Evolutionary conservation across 768 basidiomycete species (phyloP), one percentile per base, ranked within the genome.

Genomic region (Chalciporus piperatus): DNA sequence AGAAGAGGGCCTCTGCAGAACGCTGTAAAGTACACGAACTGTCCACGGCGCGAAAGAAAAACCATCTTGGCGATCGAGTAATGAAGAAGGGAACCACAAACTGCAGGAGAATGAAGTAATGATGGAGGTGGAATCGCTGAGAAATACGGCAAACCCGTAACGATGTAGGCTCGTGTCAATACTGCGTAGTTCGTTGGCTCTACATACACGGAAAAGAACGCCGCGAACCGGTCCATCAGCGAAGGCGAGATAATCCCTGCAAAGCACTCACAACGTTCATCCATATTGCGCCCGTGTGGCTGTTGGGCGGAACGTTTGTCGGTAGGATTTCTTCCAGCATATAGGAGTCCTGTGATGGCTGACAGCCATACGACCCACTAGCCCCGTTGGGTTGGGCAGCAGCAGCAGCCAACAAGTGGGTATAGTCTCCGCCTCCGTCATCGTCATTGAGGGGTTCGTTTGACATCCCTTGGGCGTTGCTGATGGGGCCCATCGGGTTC

Each of bases 281-380:
- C 80, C 74, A 76, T 54, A 72, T 64, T 49, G 64, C 65, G 55
- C 66, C 66, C 27, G 68, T 37, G 47, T 70, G 62, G n/a, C 61
- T 59, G 42, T 60, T 67, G 50, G 57, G 48, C n/a, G 68, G 69
- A 27, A 58, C 41, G 41, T 61, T 67, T 22, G 66, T 64, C 40
- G 66, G 66, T 46, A 81, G 80, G 54, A 81, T 79, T 71, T 87
- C 86, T 62, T 88, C 87, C 33, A 82, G 74, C 74, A 88, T 80
- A 59, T 80, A 89, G 47, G 81, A 74, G 47, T 87, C 83, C 49
- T 82, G 80, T 12, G 76, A 75, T 22, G 74, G 71, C 59, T 80
- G 78, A 55, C 75, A 82, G 46, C 77, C 81, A 61, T 78, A 79
- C 41, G 78, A 72, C 8, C 77, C 76, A 45, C 76, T 73, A 48